Evolutionary conservation across 2,329 filamentous ascomycete species (phyloP), one percentile per base, ranked within the genome.

Genomic region (Diaporthe amygdali): DNA sequence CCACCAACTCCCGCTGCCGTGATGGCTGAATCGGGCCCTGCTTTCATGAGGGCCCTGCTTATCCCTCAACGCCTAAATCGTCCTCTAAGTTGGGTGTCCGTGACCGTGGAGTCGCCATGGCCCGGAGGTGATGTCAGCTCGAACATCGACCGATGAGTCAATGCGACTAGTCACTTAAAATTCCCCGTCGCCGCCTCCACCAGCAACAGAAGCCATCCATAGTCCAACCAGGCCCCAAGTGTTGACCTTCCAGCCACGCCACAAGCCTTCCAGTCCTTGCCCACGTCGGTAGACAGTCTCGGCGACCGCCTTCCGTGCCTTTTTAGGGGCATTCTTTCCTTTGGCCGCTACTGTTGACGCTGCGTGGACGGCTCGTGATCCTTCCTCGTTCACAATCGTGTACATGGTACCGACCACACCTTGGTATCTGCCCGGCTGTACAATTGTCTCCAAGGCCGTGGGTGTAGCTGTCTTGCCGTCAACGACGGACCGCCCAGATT

Each of bases 401-500:
- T 94, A 96, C 89, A 98, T 95, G 2, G 96, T 98, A 3, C 94
- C 94, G n/a, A 96, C 80, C 1, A 97, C 87, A n/a, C 96, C 96
- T 41, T 90, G 87, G 80, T 97, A 99, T 5, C 89, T 89, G 2
- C 95, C 95, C 0, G 94, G 87, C 2, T 93, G 91, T 0, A 98
- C 91, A 68, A 98, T 91, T 0, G 94, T 95, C 69, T 94, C 91
- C 55, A 93, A 78, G 2, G 61, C 37, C 0, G 66, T 22, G 8
- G 44, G n/a, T 5, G 68, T 12, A 59, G 82, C 79, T 70, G 32
- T 51, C 66, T 1, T 74, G 72, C 32, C 64, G 66, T 9, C 54
- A 7, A 41, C 22, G 3, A 17, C 14, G 32, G 41, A 55, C 39
- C 32, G 55, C n/a, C 54, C 46, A 4, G 15, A 37, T 32, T 47